Evolutionary conservation across 176 grass and related monocot species (phyloP), one percentile per base, ranked within the genome.

Genomic region (Oryza glaberrima): DNA sequence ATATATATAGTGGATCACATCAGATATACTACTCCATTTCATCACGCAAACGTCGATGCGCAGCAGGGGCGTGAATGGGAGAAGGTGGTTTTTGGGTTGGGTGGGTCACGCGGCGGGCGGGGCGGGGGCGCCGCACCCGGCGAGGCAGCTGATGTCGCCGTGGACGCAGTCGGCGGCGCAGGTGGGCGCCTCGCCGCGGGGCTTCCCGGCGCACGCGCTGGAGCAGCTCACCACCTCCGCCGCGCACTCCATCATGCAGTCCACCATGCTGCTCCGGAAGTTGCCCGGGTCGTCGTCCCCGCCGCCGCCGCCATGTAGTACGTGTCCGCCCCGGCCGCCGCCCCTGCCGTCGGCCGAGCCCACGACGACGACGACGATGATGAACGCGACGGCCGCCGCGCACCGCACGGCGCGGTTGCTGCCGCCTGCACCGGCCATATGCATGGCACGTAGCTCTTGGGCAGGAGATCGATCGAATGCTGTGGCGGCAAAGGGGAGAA

Each of bases 81-180:
- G 26, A 26, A 26, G 26, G 26, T 26, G 26, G 26, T 26, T 26
- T 26, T 35, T 38, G 40, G 7, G 49, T 16, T 6, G 6, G 54
- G 16, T 58, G 54, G 58, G 58, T 80, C 64, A 80, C 6, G 65
- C 78, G 26, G 65, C 28, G 6, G 78, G 45, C 65, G 78, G 64
- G 25, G 26, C 7, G 35, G 40, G 75, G 48, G 32, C 17, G 9
- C 65, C 45, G 78, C 84, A 80, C 30, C 7, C 32, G 69, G 3
- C 60, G 77, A 81, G 60, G 69, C 84, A 80, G 32, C 2, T 25
- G 77, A 80, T 1, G 84, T 86, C 30, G n/a, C 9, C 15, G n/a
- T 74, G 40, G 69, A 86, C 69, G 77, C 84, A 80, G 77, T n/a
- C 69, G 43, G 70, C 45, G 43, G 77, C 69, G 84, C 84, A 86